A percentile compares a stretch with the other conserved stretches of the same genome.
Conservation (phyloP, 2,329 filamentous ascomycete genomes). For the Sporothrix euskadiensis region DNA sequence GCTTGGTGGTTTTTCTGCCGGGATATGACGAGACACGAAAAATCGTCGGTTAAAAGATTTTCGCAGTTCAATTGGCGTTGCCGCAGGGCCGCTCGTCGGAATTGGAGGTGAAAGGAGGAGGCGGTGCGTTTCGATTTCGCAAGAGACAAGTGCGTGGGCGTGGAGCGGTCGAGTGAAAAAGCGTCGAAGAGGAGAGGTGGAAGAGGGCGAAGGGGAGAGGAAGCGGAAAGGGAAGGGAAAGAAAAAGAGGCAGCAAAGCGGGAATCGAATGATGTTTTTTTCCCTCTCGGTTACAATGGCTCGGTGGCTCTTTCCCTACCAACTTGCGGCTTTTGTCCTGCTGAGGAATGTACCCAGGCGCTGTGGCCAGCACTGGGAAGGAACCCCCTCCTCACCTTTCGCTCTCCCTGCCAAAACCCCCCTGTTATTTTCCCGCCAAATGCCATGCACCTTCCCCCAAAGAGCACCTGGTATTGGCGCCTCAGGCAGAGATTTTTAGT, state of each 20-base stretch:
- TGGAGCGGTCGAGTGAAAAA: neutral
- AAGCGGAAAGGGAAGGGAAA: conserved; percentile 28
- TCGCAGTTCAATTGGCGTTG: conserved; percentile 25
- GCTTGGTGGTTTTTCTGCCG: conserved; percentile 2
- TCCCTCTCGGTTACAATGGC: conserved; percentile 29
- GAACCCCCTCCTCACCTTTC: neutral
- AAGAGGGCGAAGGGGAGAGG: conserved; percentile 9
- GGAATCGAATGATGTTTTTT: conserved; percentile 36
- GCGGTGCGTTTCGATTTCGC: neutral
- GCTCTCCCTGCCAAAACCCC: neutral
- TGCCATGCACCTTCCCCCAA: conserved; percentile 3
- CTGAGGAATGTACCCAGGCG: conserved; percentile 7
- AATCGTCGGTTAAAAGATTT: conserved; percentile 25
- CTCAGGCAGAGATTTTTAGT: conserved; percentile 24
- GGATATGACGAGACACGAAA: conserved; percentile 26
- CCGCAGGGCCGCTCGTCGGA: conserved; percentile 14
- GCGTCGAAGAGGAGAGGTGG: neutral
- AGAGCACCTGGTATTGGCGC: conserved; percentile 5
- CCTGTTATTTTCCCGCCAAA: conserved; percentile 20
- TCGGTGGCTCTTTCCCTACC: neutral
- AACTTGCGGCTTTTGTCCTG: conserved; percentile 14
- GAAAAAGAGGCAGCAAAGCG: conserved; percentile 27
- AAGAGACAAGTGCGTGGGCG: conserved; percentile 2
- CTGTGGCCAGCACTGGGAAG: conserved; percentile 18
- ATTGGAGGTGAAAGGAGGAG: neutral